Evolutionary conservation across 805 yeast species (phyloP), one percentile per base, ranked within the genome.

Genomic region (Yamadazyma olivae): DNA sequence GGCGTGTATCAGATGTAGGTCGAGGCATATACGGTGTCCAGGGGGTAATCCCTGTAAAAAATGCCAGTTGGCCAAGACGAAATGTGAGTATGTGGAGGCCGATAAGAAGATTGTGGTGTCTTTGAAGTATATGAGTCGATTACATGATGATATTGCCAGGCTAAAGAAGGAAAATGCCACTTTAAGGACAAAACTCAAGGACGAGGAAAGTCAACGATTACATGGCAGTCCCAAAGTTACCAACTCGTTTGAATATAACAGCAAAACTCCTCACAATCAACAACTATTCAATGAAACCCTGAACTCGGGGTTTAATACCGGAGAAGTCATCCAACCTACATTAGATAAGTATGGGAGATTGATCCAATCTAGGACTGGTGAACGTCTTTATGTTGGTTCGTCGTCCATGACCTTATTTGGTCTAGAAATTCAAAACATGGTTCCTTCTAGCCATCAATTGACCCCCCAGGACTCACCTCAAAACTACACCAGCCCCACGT

Each of bases 401-500:
- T 82, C 90, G 0, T 83, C 91, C 1, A 83, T 84, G 90, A 83
- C 93, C 0, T 57, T 83, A 13, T 84, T 84, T 55, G 90, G 90
- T 5, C 62, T 84, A 38, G 91, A 84, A 45, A 81, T 84, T 36
- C 87, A 82, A 51, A 77, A 79, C 39, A 64, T 80, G 72, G 72
- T 79, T 9, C 72, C 79, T 23, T 23, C 43, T 21, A 15, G 33
- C 24, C 35, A 36, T 30, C 21, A 33, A 12, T 33, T 30, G 7
- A 24, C 45, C 3, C 41, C 49, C 7, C 28, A 19, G 9, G 34
- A 39, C 7, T 38, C 45, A 12, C 49, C 44, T 12, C 45, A 40
- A 16, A 19, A 18, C 24, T 16, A 28, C 23, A 16, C 27, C 17
- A 36, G 45, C 16, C 41, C 46, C 10, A 21, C 27, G 15, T 21